A percentile compares a stretch with the other conserved stretches of the same genome.
phyloP scores from a whole-genome alignment of 371 early-diverging fungal genomes.

The Rhizopus microsporus region DNA sequence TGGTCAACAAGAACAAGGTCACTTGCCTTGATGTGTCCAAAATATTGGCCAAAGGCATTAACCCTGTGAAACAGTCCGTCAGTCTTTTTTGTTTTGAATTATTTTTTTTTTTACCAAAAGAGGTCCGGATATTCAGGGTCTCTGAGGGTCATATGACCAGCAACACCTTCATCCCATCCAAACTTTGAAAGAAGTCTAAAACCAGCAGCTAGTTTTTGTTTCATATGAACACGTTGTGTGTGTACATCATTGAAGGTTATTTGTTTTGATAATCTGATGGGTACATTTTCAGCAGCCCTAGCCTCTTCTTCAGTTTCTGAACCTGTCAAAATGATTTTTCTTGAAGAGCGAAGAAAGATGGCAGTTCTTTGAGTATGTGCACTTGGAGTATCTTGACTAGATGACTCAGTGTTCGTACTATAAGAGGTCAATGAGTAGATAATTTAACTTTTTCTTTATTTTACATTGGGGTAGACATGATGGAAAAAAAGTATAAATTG shows the following conservation, averaged over 20 bases:
- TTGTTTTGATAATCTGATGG: constrained; percentile 41
- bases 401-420: background rate
- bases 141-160: constrained; percentile 61
- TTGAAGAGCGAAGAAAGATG: constrained; percentile 31
- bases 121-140: constrained; percentile 63
- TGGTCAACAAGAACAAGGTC: constrained; percentile 60
- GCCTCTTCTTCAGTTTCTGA: constrained; percentile 53
- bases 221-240: constrained; percentile 59
- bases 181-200: constrained; percentile 59
- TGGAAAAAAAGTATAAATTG: too few relatives aligned
- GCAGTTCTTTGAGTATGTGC: constrained; percentile 3
- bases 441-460: background rate
- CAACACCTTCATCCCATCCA: constrained; percentile 61
- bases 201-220: constrained; percentile 60
- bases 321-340: constrained; percentile 41
- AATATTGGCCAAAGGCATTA: constrained; percentile 56
- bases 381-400: background rate
- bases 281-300: constrained; percentile 35
- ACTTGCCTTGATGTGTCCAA: constrained; percentile 56
- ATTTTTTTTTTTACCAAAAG: constrained; percentile 44
- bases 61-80: constrained; percentile 29
- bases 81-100: background rate
- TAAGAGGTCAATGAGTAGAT: background rate
- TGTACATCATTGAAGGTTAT: constrained; percentile 42
- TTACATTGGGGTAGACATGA: too few relatives aligned